Conservation (phyloP, 768 basidiomycete species). For the Sarcodon aspratus region DNA sequence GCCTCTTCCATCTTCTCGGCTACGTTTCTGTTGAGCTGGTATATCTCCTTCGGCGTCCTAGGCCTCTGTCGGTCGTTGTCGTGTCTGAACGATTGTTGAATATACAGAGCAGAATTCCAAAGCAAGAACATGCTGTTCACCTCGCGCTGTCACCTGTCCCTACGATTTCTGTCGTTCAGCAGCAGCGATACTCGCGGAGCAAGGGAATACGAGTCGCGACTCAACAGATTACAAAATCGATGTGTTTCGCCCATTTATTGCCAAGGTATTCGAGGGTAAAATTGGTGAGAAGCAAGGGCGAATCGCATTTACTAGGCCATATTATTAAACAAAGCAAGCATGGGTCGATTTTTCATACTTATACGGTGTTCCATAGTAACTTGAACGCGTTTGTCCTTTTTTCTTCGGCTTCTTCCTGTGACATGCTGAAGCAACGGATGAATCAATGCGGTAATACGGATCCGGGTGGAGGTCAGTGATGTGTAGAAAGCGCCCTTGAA, state of each 20-base stretch:
- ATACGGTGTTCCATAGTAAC: slow-evolving; percentile 57
- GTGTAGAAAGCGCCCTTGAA: slow-evolving; percentile 69
- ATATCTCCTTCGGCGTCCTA: slow-evolving; percentile 73
- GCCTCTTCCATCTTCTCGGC: slow-evolving; percentile 59
- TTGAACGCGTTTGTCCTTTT: slow-evolving; percentile 33
- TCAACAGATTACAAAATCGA: slow-evolving; percentile 84
- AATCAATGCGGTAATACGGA: slow-evolving; percentile 41
- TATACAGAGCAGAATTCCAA: neutral
- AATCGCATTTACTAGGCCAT: slow-evolving; percentile 58
- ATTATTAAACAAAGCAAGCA: neutral
- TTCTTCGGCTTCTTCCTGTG: slow-evolving; percentile 51
- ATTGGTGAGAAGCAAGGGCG: slow-evolving; percentile 71
- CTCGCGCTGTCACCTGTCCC: slow-evolving; percentile 75
- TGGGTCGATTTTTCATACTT: slow-evolving; percentile 31
- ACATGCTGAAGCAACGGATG: slow-evolving; percentile 52
- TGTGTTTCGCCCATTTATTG: slow-evolving; percentile 67
- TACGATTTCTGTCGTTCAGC: slow-evolving; percentile 14
- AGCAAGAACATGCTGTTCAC: slow-evolving; percentile 16
- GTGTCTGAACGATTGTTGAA: slow-evolving; percentile 35
- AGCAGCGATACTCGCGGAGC: neutral
- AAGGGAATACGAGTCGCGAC: neutral
- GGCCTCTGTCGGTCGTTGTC: slow-evolving; percentile 79
- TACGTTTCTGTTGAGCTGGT: slow-evolving; percentile 55
- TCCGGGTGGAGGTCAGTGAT: slow-evolving; percentile 84
- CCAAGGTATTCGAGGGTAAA: slow-evolving; percentile 73